Conservation (phyloP, 2,329 filamentous ascomycete species). For the Stachybotrys chlorohalonatus region DNA sequence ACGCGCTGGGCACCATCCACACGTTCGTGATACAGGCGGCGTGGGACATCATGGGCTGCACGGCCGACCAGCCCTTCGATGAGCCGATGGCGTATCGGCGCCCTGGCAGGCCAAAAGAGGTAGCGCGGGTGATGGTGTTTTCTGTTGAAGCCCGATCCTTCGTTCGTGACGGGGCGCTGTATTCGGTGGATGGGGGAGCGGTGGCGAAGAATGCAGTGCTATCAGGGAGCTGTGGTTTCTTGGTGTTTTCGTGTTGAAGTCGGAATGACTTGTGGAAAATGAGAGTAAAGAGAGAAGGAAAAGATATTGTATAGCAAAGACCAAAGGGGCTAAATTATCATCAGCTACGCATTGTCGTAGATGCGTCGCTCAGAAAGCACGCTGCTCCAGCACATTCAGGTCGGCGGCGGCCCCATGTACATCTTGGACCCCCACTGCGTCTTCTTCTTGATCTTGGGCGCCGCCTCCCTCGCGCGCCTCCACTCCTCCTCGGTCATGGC, state of each 20-base stretch:
- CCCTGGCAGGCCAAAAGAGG: constrained; percentile 30
- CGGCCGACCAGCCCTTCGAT: constrained; percentile 29
- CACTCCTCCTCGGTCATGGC: constrained; percentile 8
- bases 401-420: not conserved
- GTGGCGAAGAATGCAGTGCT: constrained; percentile 13
- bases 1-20: constrained; percentile 36
- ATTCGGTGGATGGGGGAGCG: constrained; percentile 36
- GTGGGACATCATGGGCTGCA: constrained; percentile 23
- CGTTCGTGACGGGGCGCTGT: constrained; percentile 27
- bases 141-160: constrained; percentile 24
- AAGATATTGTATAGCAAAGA: no score
- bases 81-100: constrained; percentile 32
- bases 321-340: no score
- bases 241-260: not conserved
- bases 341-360: no score
- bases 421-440: not conserved
- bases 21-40: constrained; percentile 39
- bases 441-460: constrained; percentile 5
- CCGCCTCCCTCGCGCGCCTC: constrained; percentile 2
- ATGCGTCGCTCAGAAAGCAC: no score
- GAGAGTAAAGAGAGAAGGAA: no score
- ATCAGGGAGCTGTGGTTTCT: not conserved
- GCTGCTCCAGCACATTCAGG: no score
- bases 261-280: no score
- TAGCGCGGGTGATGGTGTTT: constrained; percentile 23